Base-by-base conservation (phyloP, 306 rosid genomes). In the Fragaria vesca region DNA sequence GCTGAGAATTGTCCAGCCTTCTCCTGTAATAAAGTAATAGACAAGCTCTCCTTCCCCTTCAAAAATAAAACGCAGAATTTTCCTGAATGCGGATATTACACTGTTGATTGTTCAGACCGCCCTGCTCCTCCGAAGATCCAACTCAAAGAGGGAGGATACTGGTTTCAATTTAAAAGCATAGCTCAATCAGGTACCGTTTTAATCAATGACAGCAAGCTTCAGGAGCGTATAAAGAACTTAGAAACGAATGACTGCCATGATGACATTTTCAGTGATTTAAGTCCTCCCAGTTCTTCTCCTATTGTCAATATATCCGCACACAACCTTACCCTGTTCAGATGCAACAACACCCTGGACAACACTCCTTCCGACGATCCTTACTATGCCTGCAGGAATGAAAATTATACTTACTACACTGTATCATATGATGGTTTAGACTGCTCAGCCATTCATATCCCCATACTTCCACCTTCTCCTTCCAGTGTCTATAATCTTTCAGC, bases 41-140 rank as follows among this genome's bases (percentile, higher is more conserved):
- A 9, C 4, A 0, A 0, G 0, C 20, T 69, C 34, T 0, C 0
- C 8, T 58, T 12, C 16, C 61, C 76, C 54, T 78, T 26, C 6
- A 69, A 0, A 43, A 28, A 0, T 0, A 0, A 0, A 51, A 12
- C 0, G 0, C 8, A 57, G 16, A 0, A 1, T 2, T 8, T 3
- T 12, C 2, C 10, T 38, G 8, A 38, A 0, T 69, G 75, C 6
- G 71, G 76, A 0, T 58, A 8, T 16, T 30, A 40, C 61, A 57
- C 8, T 6, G 36, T 78, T 2, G 0, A 78, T 58, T 78, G 61
- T 8, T 7, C 62, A 1, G 1, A 12, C 0, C 2, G 0, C 0
- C 0, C 0, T 0, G 0, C 40, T 36, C 40, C 40, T 18, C 36
- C 36, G 2, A 78, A 1, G 20, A 13, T 78, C 38, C 81, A 69